phyloP scores from a whole-genome alignment of 495 filamentous ascomycete genomes.

The Penicillium samsonianum region DNA sequence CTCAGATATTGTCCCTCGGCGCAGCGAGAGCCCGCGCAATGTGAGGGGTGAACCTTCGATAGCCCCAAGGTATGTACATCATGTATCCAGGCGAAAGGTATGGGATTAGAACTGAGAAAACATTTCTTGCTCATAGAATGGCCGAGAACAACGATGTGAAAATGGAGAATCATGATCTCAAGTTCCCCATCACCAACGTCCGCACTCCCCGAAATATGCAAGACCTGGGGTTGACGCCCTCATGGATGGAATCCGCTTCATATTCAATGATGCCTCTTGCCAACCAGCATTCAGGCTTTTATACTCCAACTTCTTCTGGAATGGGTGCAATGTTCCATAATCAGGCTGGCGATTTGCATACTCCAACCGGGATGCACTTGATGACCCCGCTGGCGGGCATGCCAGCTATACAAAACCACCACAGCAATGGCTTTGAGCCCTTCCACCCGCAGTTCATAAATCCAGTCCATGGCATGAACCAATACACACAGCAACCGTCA shows the following conservation, averaged over 20 bases:
- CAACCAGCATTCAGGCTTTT: conserved; percentile 79
- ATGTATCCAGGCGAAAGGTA: not conserved
- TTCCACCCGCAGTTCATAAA: conserved; percentile 64
- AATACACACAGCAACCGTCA: conserved; percentile 64
- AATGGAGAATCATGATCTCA: conserved; percentile 57
- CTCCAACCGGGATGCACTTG: conserved; percentile 73
- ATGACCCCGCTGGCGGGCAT: conserved; percentile 80
- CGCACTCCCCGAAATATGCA: conserved; percentile 73
- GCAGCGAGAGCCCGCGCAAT: conserved; percentile 9
- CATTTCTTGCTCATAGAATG: conserved; percentile 8
- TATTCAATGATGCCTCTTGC: conserved; percentile 76
- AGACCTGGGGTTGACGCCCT: conserved; percentile 86
- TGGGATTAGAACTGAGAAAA: conserved; percentile 6
- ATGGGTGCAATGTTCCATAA: conserved; percentile 78
- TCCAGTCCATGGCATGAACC: conserved; percentile 72
- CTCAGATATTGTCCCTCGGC: conserved; percentile 57
- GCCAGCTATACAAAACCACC: conserved; percentile 48
- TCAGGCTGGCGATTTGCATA: conserved; percentile 88
- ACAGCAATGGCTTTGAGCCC: conserved; percentile 48
- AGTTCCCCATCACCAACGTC: conserved; percentile 61
- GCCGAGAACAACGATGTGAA: conserved; percentile 28
- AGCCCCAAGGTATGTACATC: conserved; percentile 29
- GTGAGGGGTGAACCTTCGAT: conserved; percentile 21
- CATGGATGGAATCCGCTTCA: conserved; percentile 80
- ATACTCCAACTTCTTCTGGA: conserved; percentile 86